Evolutionary conservation across 2,329 filamentous ascomycete species (phyloP), one percentile per base, ranked within the genome.

Genomic region (Elsinoe necatrix): DNA sequence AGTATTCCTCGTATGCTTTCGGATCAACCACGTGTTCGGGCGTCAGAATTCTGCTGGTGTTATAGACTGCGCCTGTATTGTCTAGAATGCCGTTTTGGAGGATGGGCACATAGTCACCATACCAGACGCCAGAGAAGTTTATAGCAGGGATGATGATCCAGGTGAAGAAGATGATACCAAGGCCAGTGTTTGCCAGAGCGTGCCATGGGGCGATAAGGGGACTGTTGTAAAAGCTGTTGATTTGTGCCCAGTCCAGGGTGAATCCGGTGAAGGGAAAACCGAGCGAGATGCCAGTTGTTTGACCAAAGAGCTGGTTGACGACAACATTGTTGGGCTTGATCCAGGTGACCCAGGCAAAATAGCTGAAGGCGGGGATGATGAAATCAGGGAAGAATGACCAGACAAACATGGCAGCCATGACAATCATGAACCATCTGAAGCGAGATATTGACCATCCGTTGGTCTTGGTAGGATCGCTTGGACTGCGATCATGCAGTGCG

Each of bases 231-330:
- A 91, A 82, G 0, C 88, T 88, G 41, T 62, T 65, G 61, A 95
- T 85, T 42, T 95, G 89, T 0, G 88, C 87, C 89, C 89, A 95
- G 72, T 95, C 89, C 64, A 95, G 92, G 0, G 89, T 95, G 65
- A 95, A 58, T 5, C 57, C 57, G 4, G 57, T 59, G 52, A 64
- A 63, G 5, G 60, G 63, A 45, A 62, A 64, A 16, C 61, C 61
- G 5, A 65, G 58, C 21, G 63, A 63, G 47, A 66, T 56, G 3
- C 64, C 64, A 27, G 60, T 65, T 0, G 57, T 56, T 34, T 62
- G 59, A n/a, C 64, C 64, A 23, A 65, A 65, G 2, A 66, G 56
- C 43, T 65, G 66, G 4, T 57, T 59, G 20, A 64, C 57, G 29
- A 68, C 62, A 68, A 93, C 86, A 63, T 85, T 93, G 63, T 89